Conservation (phyloP, 768 basidiomycete genomes). For the Calocera cornea region DNA sequence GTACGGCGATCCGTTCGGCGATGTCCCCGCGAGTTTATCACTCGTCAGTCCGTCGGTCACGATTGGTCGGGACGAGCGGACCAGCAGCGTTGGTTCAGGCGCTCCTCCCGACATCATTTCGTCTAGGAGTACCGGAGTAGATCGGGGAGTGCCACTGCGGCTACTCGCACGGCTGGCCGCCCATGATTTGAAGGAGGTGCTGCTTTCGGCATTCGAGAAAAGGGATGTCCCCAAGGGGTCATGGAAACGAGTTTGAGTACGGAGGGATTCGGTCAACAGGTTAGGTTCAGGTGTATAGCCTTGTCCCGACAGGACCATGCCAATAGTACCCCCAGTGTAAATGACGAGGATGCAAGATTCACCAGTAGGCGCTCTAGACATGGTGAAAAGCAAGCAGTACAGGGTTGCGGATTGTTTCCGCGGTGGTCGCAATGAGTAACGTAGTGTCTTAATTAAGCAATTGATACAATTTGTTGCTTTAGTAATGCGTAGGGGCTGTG, state of each 20-base stretch:
- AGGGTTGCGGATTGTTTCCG: not conserved
- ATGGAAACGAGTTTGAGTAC: constrained; percentile 76
- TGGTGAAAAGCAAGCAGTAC: not conserved
- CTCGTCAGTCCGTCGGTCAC: constrained; percentile 22
- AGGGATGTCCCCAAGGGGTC: constrained; percentile 79
- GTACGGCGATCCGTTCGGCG: constrained; percentile 34
- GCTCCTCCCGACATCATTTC: constrained; percentile 18
- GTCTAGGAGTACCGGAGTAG: constrained; percentile 18
- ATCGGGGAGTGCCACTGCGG: constrained; percentile 44
- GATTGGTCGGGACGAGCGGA: constrained; percentile 60
- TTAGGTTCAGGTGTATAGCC: constrained; percentile 57
- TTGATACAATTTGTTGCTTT: too few species aligned
- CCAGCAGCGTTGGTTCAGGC: constrained; percentile 27
- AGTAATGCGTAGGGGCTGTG: too few species aligned
- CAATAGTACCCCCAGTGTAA: constrained; percentile 81
- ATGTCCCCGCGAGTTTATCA: not conserved
- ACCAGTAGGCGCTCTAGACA: constrained; percentile 34
- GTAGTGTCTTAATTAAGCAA: too few species aligned
- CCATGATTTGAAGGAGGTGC: constrained; percentile 71
- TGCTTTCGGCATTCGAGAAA: constrained; percentile 65
- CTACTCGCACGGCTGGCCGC: constrained; percentile 25
- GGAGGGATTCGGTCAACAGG: constrained; percentile 72
- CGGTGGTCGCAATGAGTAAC: not conserved
- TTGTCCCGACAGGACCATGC: constrained; percentile 15
- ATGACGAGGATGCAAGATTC: constrained; percentile 76